phyloP scores from a whole-genome alignment of 192 early-diverging fungal species.

The Powellomyces hirtus region DNA sequence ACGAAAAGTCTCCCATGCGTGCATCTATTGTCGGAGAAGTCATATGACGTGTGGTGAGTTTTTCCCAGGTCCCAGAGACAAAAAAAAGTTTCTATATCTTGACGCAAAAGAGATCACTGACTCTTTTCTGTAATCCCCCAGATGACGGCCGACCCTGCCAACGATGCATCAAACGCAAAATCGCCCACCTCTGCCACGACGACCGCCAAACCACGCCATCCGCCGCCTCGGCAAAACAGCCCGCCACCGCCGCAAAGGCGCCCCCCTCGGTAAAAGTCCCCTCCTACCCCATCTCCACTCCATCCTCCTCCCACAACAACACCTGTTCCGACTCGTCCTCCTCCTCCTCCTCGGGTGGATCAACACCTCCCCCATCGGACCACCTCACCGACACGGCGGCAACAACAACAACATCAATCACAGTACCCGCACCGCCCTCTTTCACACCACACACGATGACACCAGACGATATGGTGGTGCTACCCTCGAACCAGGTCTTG shows the following conservation, averaged over 20 bases:
- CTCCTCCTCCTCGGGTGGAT: not conserved
- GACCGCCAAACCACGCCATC: slow-evolving; percentile 49
- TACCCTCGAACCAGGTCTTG: not conserved
- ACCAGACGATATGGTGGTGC: not conserved
- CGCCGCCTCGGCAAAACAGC: not conserved
- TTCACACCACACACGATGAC: too few relatives aligned
- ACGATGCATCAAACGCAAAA: slow-evolving; percentile 92
- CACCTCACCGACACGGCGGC: not conserved
- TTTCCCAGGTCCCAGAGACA: not conserved
- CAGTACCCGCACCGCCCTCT: not conserved
- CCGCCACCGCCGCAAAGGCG: not conserved
- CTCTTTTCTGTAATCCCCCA: not conserved
- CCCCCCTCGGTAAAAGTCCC: not conserved
- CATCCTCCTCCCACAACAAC: not conserved
- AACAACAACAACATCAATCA: not conserved
- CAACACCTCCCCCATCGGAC: not conserved
- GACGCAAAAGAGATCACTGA: not conserved
- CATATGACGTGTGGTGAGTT: slow-evolving; percentile 90
- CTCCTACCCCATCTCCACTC: not conserved
- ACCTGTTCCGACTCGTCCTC: not conserved
- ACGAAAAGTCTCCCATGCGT: slow-evolving; percentile 64
- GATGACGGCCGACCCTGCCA: slow-evolving; percentile 85
- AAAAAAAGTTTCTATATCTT: not conserved
- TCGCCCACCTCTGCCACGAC: slow-evolving; percentile 91
- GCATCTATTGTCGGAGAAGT: slow-evolving; percentile 90